phyloP scores from a whole-genome alignment of 73 alveolate genomes.

The Effrenium voratum region DNA sequence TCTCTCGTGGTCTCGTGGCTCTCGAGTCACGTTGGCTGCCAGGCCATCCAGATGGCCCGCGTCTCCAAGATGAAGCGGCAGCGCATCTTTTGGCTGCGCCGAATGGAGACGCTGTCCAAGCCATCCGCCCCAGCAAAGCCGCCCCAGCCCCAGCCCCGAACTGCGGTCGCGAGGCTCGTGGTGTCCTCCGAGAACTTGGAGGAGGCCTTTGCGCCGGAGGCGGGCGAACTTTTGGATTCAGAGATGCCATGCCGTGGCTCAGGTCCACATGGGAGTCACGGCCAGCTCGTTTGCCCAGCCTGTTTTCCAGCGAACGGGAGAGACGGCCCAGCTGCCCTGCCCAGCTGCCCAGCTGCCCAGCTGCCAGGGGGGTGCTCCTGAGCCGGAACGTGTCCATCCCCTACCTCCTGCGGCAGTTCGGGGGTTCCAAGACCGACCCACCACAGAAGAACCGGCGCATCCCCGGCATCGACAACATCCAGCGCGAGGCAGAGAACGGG shows the following conservation, averaged over 20 bases:
- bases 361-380: conserved; percentile 56
- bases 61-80: conserved; percentile 80
- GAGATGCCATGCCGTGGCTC: not conserved
- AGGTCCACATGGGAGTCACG: conserved; percentile 1
- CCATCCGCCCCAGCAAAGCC: not conserved
- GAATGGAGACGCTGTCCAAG: conserved; percentile 91
- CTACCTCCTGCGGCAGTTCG: conserved; percentile 70
- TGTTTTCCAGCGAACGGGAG: not conserved
- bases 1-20: not conserved
- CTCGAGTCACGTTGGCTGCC: not conserved
- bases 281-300: conserved; percentile 17
- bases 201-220: conserved; percentile 57
- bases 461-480: conserved; percentile 74
- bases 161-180: conserved; percentile 68
- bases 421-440: conserved; percentile 59
- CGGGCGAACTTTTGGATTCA: not conserved
- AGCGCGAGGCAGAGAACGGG: conserved; percentile 34
- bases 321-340: not conserved
- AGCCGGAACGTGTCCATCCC: conserved; percentile 85
- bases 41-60: conserved; percentile 92
- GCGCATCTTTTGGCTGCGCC: conserved; percentile 79
- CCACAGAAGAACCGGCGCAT: conserved; percentile 80
- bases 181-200: conserved; percentile 80
- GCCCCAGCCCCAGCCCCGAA: too few species aligned
- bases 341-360: not conserved